phyloP scores from a whole-genome alignment of 148 eudicot species.

The Drosera capensis region DNA sequence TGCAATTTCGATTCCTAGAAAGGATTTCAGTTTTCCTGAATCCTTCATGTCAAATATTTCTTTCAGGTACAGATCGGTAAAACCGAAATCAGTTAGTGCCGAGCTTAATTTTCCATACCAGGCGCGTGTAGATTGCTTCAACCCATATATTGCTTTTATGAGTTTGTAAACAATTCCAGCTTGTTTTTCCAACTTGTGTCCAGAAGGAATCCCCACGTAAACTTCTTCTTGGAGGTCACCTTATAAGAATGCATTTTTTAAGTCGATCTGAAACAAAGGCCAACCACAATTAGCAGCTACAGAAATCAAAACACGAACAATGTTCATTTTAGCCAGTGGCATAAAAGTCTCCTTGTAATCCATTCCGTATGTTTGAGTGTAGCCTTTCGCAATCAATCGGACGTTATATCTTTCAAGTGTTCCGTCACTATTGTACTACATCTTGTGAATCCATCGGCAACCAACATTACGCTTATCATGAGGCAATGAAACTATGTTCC shows the following conservation, averaged over 20 bases:
- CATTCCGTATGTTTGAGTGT: background rate
- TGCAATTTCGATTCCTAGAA: background rate
- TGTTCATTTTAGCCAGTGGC: background rate
- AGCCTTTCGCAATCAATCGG: background rate
- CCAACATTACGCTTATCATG: background rate
- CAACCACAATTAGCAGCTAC: background rate
- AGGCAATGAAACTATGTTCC: background rate
- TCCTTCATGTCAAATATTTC: background rate
- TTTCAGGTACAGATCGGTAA: background rate
- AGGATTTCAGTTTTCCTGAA: background rate
- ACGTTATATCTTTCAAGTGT: background rate
- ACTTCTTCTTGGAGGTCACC: background rate
- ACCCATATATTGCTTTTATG: background rate
- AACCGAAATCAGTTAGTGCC: background rate
- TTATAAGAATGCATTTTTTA: background rate
- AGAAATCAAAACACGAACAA: background rate
- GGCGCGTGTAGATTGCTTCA: background rate
- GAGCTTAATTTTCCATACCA: background rate
- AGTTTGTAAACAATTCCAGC: background rate
- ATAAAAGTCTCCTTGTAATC: constrained; percentile 2
- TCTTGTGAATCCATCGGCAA: background rate
- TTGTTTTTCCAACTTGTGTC: background rate
- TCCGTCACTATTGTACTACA: background rate
- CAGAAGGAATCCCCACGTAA: background rate
- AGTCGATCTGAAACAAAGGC: background rate